Base-by-base conservation (phyloP, 192 early-diverging fungal genomes). In the Diversispora epigaea region DNA sequence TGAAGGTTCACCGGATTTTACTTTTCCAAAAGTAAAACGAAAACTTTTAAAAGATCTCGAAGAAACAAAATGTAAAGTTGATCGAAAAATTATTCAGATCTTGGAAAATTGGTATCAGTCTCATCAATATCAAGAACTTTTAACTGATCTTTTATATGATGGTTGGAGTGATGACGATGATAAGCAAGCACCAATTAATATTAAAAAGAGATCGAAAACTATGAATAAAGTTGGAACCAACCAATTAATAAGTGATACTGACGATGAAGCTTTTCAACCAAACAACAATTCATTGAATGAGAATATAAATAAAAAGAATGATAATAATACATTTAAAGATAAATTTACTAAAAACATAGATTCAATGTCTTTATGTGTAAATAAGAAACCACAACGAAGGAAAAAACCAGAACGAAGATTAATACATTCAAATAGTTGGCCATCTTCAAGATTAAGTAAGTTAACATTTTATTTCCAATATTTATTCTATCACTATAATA, bases 351-450 rank as follows among this genome's bases (percentile, higher is more conserved):
- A 64, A 44, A 64, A 64, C n/a, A 64, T 43, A 40, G 62, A 64
- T 9, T 64, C 62, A 17, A 8, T 64, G 9, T 64, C 62, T 9
- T 41, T 64, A 44, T 41, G 44, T 64, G 62, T 15, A 44, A 41
- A 45, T 55, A n/a, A 52, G 7, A 72, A 72, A 43, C 40, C 70
- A 6, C 57, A 60, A 49, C 19, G 21, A 22, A 74, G 54, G 15
- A 74, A 74, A 63, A 63, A 40, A 0, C 19, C 19, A 3, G 55
- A 72, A 45, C 58, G 78, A 39, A 62, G 84, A 43, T 77, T 89
- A 45, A 78, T 82, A 61, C 86, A 84, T 57, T 91, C 89, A 15
- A 90, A 83, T 65, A 87, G 87, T 64, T 90, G 89, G 89, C 89
- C 89, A 3, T 87, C 89, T 10, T 86, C 86, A 1, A 79, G 86